Evolutionary conservation across 208 protist species (phyloP), one percentile per base, ranked within the genome.

Genomic region (Kentomonas sorsogonicus): DNA sequence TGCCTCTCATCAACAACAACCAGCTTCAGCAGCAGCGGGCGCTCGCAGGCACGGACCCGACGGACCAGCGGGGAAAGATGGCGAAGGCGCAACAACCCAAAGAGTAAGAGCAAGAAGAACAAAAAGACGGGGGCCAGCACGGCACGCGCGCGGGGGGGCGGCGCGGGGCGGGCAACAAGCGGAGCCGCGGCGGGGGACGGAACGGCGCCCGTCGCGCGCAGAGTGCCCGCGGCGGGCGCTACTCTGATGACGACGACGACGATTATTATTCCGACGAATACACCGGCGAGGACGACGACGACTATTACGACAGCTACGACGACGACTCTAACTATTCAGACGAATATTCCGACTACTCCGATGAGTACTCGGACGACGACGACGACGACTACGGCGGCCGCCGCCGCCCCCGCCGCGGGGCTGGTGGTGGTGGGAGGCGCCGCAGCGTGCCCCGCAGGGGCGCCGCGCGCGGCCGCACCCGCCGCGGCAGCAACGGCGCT

Each of bases 321-420:
- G 36, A 68, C 41, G 55, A 69, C 13, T 25, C 48, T 34, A 22
- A 65, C 20, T 34, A 52, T 50, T 25, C 31, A 30, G 44, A 58
- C 36, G 55, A 48, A 31, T 44, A 6, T 34, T 52, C 54, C 7
- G 54, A 52, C 53, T 44, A 25, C 22, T 62, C 41, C 20, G 27
- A 63, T 15, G 53, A 61, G 18, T 39, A 51, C 25, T 38, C 36
- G 36, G 29, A 46, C 18, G 29, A 29, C 53, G 41, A 44, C 18
- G 6, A 15, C 46, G 20, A 9, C 46, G 59, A 22, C 22, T 5
- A n/a, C 6, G 23, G 5, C 18, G 34, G 10, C 27, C 4, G 25
- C 26, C 20, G 11, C 46, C 20, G 9, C 22, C 43, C 43, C 25
- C 43, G n/a, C 10, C 16, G n/a, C 43, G 46, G 36, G 11, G 36